phyloP scores from a whole-genome alignment of 805 yeast genomes.

The Cyberlindnera euphorbiiphila region DNA sequence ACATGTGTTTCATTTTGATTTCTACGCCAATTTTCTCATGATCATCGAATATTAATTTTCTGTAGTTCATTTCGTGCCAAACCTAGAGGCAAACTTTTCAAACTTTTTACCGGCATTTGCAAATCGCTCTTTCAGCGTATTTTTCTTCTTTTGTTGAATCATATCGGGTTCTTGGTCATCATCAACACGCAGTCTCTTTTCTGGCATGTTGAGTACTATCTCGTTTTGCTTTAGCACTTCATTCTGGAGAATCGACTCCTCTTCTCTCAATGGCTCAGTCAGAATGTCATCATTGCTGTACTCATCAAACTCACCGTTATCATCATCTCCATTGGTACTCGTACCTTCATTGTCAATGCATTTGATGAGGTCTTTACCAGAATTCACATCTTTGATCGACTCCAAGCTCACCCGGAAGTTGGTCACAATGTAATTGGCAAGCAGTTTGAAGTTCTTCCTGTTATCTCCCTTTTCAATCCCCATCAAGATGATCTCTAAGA shows the following conservation, averaged over 20 bases:
- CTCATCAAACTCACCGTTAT: constrained; percentile 15
- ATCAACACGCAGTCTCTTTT: constrained; percentile 19
- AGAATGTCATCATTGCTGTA: constrained; percentile 16
- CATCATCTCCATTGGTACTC: constrained; percentile 23
- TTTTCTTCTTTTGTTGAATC: constrained; percentile 15
- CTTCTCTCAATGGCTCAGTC: constrained; percentile 23
- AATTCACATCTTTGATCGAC: constrained; percentile 17
- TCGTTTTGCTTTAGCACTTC: constrained; percentile 9
- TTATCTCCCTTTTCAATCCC: constrained; percentile 23
- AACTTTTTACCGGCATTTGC: constrained; percentile 27
- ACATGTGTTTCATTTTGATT: neutral
- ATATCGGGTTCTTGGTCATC: constrained; percentile 4
- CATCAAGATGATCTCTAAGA: constrained; percentile 45
- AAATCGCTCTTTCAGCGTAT: constrained; percentile 22
- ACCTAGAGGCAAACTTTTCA: constrained; percentile 27
- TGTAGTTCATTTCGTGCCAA: constrained; percentile 18
- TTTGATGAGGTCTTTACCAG: constrained; percentile 23
- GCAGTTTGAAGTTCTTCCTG: constrained; percentile 22
- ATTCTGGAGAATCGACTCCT: constrained; percentile 14
- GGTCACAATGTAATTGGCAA: constrained; percentile 24
- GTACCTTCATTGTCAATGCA: constrained; percentile 29
- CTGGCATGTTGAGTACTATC: constrained; percentile 5
- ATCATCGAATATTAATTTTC: no score
- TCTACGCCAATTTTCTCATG: neutral
- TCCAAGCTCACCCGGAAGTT: constrained; percentile 28